phyloP scores from a whole-genome alignment of 768 basidiomycete genomes.

The Symmetrospora coprosmae region DNA sequence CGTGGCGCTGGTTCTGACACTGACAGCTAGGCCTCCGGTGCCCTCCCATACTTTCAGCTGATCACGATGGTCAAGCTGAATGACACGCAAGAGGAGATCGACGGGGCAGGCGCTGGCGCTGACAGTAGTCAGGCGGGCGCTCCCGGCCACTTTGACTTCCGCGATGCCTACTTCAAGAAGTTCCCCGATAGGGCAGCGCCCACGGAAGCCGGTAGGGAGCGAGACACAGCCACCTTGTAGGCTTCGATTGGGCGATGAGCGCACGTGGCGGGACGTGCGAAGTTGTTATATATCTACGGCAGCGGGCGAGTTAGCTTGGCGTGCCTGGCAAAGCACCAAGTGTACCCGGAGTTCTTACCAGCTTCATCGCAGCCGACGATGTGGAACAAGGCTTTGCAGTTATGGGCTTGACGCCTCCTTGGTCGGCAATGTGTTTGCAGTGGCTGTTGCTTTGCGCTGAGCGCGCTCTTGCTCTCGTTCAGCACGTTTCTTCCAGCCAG shows the following conservation, averaged over 20 bases:
- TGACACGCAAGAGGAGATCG: conserved; percentile 17
- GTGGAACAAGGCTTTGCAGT: neutral
- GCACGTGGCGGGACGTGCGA: neutral
- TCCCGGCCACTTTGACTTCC: conserved; percentile 83
- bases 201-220: neutral
- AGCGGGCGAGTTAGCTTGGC: neutral
- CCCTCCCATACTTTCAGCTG: conserved; percentile 48
- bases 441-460: neutral
- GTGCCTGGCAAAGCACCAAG: neutral
- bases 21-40: neutral
- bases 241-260: neutral
- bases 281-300: neutral
- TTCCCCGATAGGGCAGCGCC: neutral
- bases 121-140: conserved; percentile 42
- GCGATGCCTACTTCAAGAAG: conserved; percentile 64
- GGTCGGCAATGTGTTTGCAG: neutral
- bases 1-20: neutral
- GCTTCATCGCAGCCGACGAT: neutral
- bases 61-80: conserved; percentile 69
- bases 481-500: no score
- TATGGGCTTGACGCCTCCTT: neutral
- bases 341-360: neutral
- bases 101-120: neutral
- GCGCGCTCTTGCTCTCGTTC: no score
- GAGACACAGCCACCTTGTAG: neutral